Evolutionary conservation across 106 monocot species (phyloP), one percentile per base, ranked within the genome.

Genomic region (Cymbidium sinense): DNA sequence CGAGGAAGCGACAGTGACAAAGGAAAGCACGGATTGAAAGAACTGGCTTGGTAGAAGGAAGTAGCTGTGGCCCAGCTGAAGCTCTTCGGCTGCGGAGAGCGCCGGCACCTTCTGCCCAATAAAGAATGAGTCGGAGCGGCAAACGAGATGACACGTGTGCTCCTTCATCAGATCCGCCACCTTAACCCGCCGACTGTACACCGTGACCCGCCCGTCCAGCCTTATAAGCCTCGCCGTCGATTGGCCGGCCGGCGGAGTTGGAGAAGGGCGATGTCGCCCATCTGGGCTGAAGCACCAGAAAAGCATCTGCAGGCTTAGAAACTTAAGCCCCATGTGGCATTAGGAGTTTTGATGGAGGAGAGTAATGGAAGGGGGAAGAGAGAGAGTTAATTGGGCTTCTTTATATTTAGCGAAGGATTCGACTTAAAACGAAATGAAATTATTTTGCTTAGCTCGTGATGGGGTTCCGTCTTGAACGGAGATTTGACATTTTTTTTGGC

Each of bases 1-100:
- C 76, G 83, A 87, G 39, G 84, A 72, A 11, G 86, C 78, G 39
- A 95, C 76, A 79, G 84, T 77, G 76, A 88, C 80, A 83, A 95
- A 93, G 80, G 95, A 92, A 81, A 95, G 95, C 43, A 82, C 85
- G 50, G 95, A 90, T 34, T 87, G 90, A 85, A 95, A 93, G 85
- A 93, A 85, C 64, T 90, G 86, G 36, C 82, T 13, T 4, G 95
- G 95, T 35, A 95, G 86, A 77, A 95, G 83, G 84, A 95, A 88
- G 82, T 95, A 95, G 67, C 78, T 79, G 37, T 90, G 85, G 21
- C 95, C 95, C 10, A 78, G 86, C 43, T 85, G 83, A 50, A 95
- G 90, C 34, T 70, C 41, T 25, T 95, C 95, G 27, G 35, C 47
- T 12, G 82, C 54, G 0, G 81, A 78, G 33, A 95, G 82, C 4